Evolutionary conservation across 108 stramenopile species (phyloP), one percentile per base, ranked within the genome.

Genomic region (Heterococcus sp.): DNA sequence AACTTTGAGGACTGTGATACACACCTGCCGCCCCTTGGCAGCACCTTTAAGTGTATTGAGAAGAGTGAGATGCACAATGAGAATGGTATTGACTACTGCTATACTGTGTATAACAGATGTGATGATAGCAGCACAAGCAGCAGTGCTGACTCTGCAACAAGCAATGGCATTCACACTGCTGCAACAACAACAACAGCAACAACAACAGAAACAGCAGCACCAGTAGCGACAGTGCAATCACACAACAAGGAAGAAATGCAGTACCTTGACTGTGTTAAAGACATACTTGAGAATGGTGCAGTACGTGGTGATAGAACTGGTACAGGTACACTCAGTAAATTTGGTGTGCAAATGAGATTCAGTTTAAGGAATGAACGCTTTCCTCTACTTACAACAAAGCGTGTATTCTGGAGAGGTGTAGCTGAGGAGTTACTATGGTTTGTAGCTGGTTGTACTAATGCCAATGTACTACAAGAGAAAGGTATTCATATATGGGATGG

Each of bases 351-450:
- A 88, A 98, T 99, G 96, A 89, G 96, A 34, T 99, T 94, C 84
- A 84, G 87, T 67, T 88, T 99, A 8, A 86, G 96, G 1, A 87
- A 96, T 87, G 94, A 91, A 33, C 87, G 82, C 26, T 85, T 99
- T 74, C 98, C 98, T 26, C 90, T 99, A 30, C 81, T 99, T 31
- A 99, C 98, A 3, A 99, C 98, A 37, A 99, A 99, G 89, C 89
- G 94, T 46, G 95, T 96, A 65, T 98, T 99, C 81, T 98, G 97
- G 99, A 89, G 97, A 38, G 99, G 97, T 27, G 97, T 98, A 37
- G 99, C 97, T 0, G 99, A 99, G 90, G 99, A 98, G 73, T 85
- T 99, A 34, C 84, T 99, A 66, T 99, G 98, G 98, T 99, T 99
- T 89, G 87, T 99, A 66, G 75, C 68, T 37, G 99, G 99, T 1